A percentile compares a stretch with the other conserved stretches of the same genome.
phyloP scores from a whole-genome alignment of 768 basidiomycete species.

The Roridomyces roridus region DNA sequence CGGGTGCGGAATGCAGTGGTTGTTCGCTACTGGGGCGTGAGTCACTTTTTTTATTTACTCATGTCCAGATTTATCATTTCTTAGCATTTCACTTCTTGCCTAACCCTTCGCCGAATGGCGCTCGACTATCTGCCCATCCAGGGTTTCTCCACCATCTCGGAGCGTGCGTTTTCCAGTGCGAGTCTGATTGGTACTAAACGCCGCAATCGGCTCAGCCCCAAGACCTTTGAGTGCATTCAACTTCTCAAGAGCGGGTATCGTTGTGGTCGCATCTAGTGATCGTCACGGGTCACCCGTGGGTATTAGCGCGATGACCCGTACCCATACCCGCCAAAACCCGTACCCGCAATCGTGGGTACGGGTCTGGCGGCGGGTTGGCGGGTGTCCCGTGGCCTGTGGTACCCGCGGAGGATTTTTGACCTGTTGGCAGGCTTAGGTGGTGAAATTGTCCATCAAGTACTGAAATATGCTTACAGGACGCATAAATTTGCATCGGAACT shows the following conservation, averaged over 20 bases:
- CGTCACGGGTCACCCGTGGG: no score
- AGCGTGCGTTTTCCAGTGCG: constrained; percentile 32
- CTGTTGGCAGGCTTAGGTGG: no score
- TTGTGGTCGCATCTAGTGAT: neutral
- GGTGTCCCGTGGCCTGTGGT: no score
- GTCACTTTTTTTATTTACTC: neutral
- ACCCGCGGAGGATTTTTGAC: no score
- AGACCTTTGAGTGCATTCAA: constrained; percentile 24
- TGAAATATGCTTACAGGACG: no score
- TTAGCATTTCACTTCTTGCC: constrained; percentile 16
- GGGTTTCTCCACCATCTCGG: constrained; percentile 33
- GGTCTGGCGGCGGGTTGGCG: no score
- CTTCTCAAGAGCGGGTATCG: constrained; percentile 27
- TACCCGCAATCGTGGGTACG: no score
- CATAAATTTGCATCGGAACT: no score
- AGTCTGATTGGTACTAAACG: constrained; percentile 22
- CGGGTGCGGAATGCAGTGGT: no score
- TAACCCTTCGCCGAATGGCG: constrained; percentile 20
- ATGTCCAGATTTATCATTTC: neutral
- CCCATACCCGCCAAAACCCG: neutral
- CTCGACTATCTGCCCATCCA: constrained; percentile 30
- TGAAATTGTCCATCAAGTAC: no score
- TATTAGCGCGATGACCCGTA: neutral
- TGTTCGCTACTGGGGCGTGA: neutral
- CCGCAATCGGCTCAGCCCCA: constrained; percentile 16